These are phyloP conservation scores for Dendrostoma leiphaemia DNA, from an alignment of 2,329 filamentous ascomycete species.

Conservation along the genomic window DNA sequence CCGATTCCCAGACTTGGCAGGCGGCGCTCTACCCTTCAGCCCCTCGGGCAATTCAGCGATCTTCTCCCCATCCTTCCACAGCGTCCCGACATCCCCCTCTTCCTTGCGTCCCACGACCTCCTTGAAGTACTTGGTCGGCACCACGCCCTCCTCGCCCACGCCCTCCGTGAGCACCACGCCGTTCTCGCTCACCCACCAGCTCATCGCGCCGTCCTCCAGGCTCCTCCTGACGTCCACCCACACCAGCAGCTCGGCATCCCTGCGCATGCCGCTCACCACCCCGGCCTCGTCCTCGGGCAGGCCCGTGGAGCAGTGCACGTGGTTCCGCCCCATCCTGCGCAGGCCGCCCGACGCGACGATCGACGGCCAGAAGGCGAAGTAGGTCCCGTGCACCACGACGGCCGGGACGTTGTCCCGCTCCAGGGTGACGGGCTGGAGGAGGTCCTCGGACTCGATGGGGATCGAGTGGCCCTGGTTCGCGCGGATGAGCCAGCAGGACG, in stretches of 20 bases:
- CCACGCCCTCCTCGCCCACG: constrained; percentile 54
- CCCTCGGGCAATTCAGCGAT: constrained; percentile 64
- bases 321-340: constrained; percentile 76
- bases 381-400: constrained; percentile 83
- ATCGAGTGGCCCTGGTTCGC: constrained; percentile 95
- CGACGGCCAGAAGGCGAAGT: constrained; percentile 71
- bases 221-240: constrained; percentile 71
- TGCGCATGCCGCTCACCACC: constrained; percentile 79
- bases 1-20: constrained; percentile 35
- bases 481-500: constrained; percentile 78
- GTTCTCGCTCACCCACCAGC: constrained; percentile 80
- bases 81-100: constrained; percentile 58
- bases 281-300: constrained; percentile 48
- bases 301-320: constrained; percentile 85
- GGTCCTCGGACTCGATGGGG: constrained; percentile 65
- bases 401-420: constrained; percentile 58
- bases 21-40: constrained; percentile 47
- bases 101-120: constrained; percentile 61
- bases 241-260: constrained; percentile 72
- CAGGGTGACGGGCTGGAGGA: constrained; percentile 67
- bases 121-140: constrained; percentile 67
- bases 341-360: constrained; percentile 79
- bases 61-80: constrained; percentile 70
- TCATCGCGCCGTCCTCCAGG: constrained; percentile 56
- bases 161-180: constrained; percentile 69